Conservation (phyloP, 2,329 filamentous ascomycete species). For the Aureobasidium sp. region DNA sequence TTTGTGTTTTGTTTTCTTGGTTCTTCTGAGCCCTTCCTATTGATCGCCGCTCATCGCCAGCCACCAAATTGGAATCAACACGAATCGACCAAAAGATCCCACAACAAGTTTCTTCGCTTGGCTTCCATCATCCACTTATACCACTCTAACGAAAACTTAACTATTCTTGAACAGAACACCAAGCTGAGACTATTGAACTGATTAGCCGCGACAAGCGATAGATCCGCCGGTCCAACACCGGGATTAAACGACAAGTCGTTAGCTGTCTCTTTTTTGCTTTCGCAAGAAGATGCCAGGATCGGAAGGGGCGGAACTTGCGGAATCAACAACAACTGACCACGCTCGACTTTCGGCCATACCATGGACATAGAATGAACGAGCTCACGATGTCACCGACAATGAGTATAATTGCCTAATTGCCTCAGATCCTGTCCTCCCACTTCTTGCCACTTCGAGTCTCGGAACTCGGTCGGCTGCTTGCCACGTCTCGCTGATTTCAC, state of each 20-base stretch:
- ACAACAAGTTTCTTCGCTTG: background rate
- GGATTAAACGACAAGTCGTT: background rate
- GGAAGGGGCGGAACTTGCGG: background rate
- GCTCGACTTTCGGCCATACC: background rate
- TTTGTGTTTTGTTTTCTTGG: background rate
- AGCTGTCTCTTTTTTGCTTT: background rate
- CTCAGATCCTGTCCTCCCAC: background rate
- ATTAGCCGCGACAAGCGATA: constrained; percentile 10
- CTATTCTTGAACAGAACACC: constrained; percentile 1
- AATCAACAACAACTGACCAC: constrained; percentile 1
- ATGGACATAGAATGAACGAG: background rate
- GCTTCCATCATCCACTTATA: constrained; percentile 10
- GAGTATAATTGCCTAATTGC: background rate
- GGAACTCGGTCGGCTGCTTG: background rate
- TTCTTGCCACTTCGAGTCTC: background rate
- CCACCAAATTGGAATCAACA: constrained; percentile 14
- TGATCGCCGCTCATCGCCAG: background rate
- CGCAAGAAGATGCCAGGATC: background rate
- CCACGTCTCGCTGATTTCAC: background rate
- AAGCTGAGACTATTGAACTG: constrained; percentile 7
- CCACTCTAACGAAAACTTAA: constrained; percentile 9
- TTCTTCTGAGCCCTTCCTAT: background rate
- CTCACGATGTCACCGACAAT: background rate
- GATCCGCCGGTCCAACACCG: constrained; percentile 8
- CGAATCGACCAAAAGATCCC: background rate